Evolutionary conservation across 2,329 filamentous ascomycete species (phyloP), one percentile per base, ranked within the genome.

Genomic region (Fusarium keratoplasticum): DNA sequence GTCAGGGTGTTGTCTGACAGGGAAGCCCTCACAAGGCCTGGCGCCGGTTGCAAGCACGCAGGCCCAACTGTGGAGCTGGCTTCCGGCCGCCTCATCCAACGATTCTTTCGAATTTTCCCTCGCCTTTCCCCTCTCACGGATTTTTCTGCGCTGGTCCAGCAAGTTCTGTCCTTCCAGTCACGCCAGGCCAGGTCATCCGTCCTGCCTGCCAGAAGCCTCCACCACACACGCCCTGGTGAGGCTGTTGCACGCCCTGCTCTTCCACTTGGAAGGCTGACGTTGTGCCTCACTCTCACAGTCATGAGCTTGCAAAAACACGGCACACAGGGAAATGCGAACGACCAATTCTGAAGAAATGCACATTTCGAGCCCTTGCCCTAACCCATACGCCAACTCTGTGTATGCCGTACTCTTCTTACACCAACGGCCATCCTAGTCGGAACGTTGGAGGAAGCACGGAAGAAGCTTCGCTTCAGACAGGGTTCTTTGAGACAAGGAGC

Each of bases 41-140:
- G 72, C 61, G 66, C 72, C 73, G 76, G 72, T 65, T 64, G 67
- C 69, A 82, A 81, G 81, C 81, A 82, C 76, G 78, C 79, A 81
- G 72, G 81, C 81, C 81, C 77, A 82, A 82, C 74, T 82, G 81
- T 82, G 81, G 81, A 80, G 76, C 72, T 75, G 65, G 52, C 47
- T 40, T 64, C 64, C 60, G 60, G 65, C 57, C 68, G 59, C 72
- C 71, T 76, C 66, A 54, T 76, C 69, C 75, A 78, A 77, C 74
- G 70, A 74, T 75, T 74, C 63, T 61, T 64, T 73, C 67, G 40
- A 40, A 66, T 63, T 72, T 67, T 71, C 66, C 38, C 47, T 74
- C 70, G 62, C 63, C 66, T 67, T 61, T 64, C 58, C 52, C 54
- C 67, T 67, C 54, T 22, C 36, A 50, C 57, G 42, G 61, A 55